Base-by-base conservation (phyloP, 257 asterid species). In the Haberlea rhodopensis region DNA sequence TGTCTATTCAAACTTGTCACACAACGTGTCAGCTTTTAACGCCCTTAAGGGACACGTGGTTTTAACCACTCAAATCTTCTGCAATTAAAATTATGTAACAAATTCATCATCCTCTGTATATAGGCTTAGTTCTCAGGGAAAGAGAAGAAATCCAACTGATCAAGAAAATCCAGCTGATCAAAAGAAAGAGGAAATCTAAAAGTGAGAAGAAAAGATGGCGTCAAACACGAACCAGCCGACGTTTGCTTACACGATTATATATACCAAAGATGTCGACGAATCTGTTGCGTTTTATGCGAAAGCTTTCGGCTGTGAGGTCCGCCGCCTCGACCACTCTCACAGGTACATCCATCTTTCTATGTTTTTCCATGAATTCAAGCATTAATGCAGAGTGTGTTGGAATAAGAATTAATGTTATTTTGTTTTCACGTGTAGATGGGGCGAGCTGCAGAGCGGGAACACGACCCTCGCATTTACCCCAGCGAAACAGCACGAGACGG, bases 401-500 rank as follows among this genome's bases (percentile, higher is more conserved):
- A 53, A 13, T 1, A 16, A 49, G 20, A 13, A 37, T 52, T 48
- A 6, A 53, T 1, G 8, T n/a, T 19, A n/a, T 15, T 48, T 46
- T 2, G 25, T 18, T n/a, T 8, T 51, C 57, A 5, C 15, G 18
- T 34, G 55, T 26, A 88, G 96, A 64, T 91, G 96, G 96, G 96
- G 92, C 3, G 96, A 89, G 84, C 77, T 89, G 46, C 96, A 89
- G 53, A 91, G 87, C 46, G 96, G 96, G 32, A 63, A 81, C 24
- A 91, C 96, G 16, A 91, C 98, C 7, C 79, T 91, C 53, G 96
- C 98, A 0, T 91, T 91, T 31, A 91, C 96, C 13, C 96, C 95
- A 16, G 65, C 71, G 9, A 78, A 81, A 66, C 98, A 91, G 34
- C 98, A 70, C 59, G 96, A 89, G 81, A 91, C 96, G 9, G 91